Base-by-base conservation (phyloP, 2,329 filamentous ascomycete genomes). In the Botrytis byssoidea region DNA sequence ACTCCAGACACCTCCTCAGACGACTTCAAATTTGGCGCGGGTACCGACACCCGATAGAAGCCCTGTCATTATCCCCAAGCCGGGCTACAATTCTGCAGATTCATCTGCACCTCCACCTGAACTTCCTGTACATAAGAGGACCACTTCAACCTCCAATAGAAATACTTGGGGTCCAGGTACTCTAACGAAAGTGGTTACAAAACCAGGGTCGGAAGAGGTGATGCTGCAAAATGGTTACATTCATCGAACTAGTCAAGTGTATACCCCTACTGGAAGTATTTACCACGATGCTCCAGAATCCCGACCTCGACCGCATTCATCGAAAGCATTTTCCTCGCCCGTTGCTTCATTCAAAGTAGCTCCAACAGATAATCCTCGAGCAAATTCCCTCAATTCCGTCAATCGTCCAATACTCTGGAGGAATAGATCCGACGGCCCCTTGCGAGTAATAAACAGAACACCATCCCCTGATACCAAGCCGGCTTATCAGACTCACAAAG, bases 1-100 rank as follows among this genome's bases (percentile, higher is more conserved):
- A 29, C 8, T 51, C 8, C 48, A 25, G 16, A 46, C n/a, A 35
- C 46, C 37, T 40, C 48, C 60, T 4, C 25, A 66, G 44, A 32
- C 48, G 57, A 10, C 51, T 46, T 72, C 75, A 14, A 69, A 73
- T 60, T 67, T 65, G 78, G 80, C 14, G 82, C 80, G 4, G 79
- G 81, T 9, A 76, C 83, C 63, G 25, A 29, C 4, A 40, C 42
- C n/a, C 10, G 51, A 60, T 16, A 61, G 22, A 20, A 42, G 22
- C 22, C 37, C 63, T 14, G n/a, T 59, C 32, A 25, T 60, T 29
- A 32, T 72, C 12, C 29, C 63, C 32, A 82, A 82, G 18, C 80
- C 83, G 1, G 81, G 84, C 9, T 76, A 76, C n/a, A 83, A 84
- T 74, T 79, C 79, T 57, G 77, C 77, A 25, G 83, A 84, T 77